Evolutionary conservation across 768 basidiomycete genomes (phyloP), one percentile per base, ranked within the genome.

Genomic region (Suillus placidus): DNA sequence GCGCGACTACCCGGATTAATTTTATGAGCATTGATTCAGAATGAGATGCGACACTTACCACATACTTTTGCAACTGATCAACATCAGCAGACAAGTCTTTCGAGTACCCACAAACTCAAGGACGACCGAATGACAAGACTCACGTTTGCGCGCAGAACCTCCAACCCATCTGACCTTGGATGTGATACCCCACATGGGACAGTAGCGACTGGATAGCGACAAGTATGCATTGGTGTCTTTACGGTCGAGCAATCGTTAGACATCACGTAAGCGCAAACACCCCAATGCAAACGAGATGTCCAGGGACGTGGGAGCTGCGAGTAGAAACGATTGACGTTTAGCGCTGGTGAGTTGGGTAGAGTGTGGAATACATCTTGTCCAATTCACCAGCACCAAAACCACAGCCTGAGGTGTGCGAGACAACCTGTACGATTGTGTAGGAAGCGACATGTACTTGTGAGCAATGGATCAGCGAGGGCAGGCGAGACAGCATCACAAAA

Each of bases 241-340:
- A 13, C 23, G 13, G 23, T 49, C 23, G 2, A 49, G 47, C 3
- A 6, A 49, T 49, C 23, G 6, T 26, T 3, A 0, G 10, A n/a
- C 2, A n/a, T n/a, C 10, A n/a, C 20, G 0, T 0, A 6, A 2
- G 13, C 13, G 23, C 2, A 4, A 3, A 30, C 26, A 16, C 2
- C 26, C 47, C 49, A 16, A 51, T 51, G 49, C 26, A 51, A 51
- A 51, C 26, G 4, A 32, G 8, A 16, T 30, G 14, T 51, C 30
- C 23, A 51, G 13, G 23, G 14, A 16, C 4, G 26, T 7, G 23
- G 23, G 49, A 16, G 13, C 13, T 26, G 13, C 26, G 42, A 20
- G 42, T 43, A 43, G 42, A 20, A 23, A 23, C 5, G n/a, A 23
- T 45, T 9, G n/a, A 13, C 10, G 10, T 47, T n/a, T 23, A 23